Percentiles rank a stretch among this genome's conserved stretches.
Conservation (phyloP, 2,329 filamentous ascomycete species). For the Emergomyces pasteurianus region DNA sequence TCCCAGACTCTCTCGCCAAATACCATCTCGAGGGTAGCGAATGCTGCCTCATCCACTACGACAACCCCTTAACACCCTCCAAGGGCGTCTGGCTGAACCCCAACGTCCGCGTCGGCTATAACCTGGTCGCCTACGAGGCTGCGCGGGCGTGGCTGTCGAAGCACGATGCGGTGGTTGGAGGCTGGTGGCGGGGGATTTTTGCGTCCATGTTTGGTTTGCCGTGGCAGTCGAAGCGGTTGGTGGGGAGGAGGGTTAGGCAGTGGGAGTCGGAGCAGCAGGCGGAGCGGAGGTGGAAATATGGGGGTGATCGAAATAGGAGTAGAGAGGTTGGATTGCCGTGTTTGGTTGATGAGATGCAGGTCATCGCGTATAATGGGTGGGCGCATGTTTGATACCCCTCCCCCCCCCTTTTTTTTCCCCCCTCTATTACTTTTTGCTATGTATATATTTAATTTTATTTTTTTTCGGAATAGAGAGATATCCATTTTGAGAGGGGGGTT, state of each 20-base stretch:
- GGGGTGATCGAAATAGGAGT: conserved; percentile 15
- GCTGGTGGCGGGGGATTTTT: conserved; percentile 45
- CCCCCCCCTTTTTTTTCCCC: too few species aligned
- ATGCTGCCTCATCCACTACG: conserved; percentile 51
- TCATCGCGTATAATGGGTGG: conserved; percentile 47
- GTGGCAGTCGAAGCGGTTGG: conserved; percentile 19
- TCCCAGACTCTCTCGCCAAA: conserved; percentile 47
- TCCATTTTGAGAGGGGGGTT: too few species aligned
- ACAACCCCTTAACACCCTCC: conserved; percentile 21
- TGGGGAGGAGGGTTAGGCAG: conserved; percentile 25
- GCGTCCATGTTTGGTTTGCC: conserved; percentile 27
- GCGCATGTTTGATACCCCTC: conserved; percentile 37
- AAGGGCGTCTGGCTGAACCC: conserved; percentile 30
- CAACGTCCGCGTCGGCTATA: conserved; percentile 29
- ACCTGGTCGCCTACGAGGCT: conserved; percentile 24
- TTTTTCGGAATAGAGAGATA: too few species aligned
- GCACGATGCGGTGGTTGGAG: conserved; percentile 39
- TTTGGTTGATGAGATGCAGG: conserved; percentile 51
- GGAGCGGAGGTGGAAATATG: too few species aligned
- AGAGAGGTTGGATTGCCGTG: conserved; percentile 41
- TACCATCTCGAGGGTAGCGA: conserved; percentile 57
- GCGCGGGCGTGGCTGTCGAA: conserved; percentile 40
- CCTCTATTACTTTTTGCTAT: background rate
- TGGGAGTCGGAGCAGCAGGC: conserved; percentile 33
- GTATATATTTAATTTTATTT: background rate